Evolutionary conservation across 345 rosid species (phyloP), one percentile per base, ranked within the genome.

Genomic region (Combretum micranthum): DNA sequence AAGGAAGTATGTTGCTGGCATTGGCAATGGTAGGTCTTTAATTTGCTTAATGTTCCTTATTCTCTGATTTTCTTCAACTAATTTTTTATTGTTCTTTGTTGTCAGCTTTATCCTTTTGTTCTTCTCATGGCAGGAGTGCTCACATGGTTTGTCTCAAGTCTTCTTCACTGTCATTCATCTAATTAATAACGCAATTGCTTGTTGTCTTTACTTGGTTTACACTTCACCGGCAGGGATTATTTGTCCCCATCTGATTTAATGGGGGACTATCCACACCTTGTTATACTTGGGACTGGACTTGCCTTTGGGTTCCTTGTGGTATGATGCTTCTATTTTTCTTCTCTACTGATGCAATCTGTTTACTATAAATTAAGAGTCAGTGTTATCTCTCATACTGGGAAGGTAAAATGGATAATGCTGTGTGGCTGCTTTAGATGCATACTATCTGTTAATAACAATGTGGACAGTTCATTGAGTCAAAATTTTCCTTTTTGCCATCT

Each of bases 251-350:
- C 85, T 45, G 90, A 87, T 73, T 61, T 93, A 46, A 73, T 93
- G 65, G 78, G 69, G 52, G 81, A 75, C 57, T 93, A 93, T 73
- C 96, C 97, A 47, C 99, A 93, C 76, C 70, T 93, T 15, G 85
- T 89, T 64, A 69, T 93, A 17, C 57, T 85, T 44, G 99, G 97
- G 74, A 93, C 97, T 64, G 99, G 99, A 69, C 94, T 93, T 77
- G 96, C 99, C 44, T 93, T 93, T 75, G 99, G 99, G 47, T 93
- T 93, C 70, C 84, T 89, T 20, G 99, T 93, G 96, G 99, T 93
- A 77, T 48, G 84, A 59, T 63, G n/a, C 60, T 13, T 17, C 22
- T 55, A 21, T 45, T 19, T 59, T 10, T 61, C 52, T 37, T 48
- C 19, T 32, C 9, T 32, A 32, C 7, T 32, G 39, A 4, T 32